A percentile compares a stretch with the other conserved stretches of the same genome.
Conservation (phyloP, 2,329 filamentous ascomycete genomes). For the Diaporthe citri region DNA sequence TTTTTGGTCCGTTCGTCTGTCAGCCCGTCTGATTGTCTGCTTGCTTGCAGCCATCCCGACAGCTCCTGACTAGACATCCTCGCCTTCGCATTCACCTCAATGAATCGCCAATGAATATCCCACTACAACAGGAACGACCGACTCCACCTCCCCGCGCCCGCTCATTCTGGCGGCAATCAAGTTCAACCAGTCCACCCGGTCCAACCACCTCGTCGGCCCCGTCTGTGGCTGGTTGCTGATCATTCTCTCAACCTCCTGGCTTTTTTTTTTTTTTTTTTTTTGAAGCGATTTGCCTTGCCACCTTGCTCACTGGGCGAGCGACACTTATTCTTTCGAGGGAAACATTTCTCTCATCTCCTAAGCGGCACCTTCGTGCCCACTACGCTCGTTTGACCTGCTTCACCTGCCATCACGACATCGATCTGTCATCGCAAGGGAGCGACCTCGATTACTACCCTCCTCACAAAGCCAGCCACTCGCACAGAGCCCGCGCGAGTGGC, state of each 20-base stretch:
- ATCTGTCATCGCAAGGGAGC: neutral
- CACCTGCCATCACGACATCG: neutral
- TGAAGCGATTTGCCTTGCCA: neutral
- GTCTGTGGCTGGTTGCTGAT: neutral
- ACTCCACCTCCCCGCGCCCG: constrained; percentile 19
- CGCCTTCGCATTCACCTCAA: neutral
- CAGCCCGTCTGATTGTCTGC: neutral
- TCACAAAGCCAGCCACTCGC: constrained; percentile 19
- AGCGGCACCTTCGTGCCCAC: constrained; percentile 12
- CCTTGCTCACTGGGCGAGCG: neutral
- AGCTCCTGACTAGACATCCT: neutral
- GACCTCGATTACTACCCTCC: neutral
- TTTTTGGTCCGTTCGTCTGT: neutral
- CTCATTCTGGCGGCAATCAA: constrained; percentile 9
- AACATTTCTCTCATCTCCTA: neutral
- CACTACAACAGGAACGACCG: constrained; percentile 22
- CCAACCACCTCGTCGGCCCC: neutral
- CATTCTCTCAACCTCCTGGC: neutral
- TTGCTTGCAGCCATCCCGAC: neutral
- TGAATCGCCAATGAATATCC: constrained; percentile 32
- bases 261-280: neutral
- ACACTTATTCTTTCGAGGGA: neutral
- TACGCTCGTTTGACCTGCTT: constrained; percentile 21
- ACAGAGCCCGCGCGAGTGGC: constrained; percentile 19
- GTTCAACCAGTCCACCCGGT: neutral